phyloP scores from a whole-genome alignment of 2,329 filamentous ascomycete genomes.

The Arthrobotrys conoides region DNA sequence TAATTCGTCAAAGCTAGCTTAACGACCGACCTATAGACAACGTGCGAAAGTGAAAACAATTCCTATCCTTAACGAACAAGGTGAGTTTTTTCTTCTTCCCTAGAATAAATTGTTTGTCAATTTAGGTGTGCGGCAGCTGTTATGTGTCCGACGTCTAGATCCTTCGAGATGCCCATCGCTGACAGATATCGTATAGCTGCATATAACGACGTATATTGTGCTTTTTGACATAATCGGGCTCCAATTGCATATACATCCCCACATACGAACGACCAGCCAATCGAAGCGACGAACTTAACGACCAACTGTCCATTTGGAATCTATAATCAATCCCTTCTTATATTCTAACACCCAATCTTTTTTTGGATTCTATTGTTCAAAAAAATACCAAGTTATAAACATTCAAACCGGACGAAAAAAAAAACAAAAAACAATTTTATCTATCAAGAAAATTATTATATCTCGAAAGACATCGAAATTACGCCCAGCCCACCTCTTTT shows the following conservation, averaged over 20 bases:
- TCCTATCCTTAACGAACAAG: constrained; percentile 21
- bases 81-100: constrained; percentile 9
- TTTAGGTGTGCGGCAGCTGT: not conserved
- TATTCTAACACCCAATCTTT: constrained; percentile 14
- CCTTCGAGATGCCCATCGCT: constrained; percentile 49
- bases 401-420: constrained; percentile 33
- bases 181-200: constrained; percentile 44
- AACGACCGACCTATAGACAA: constrained; percentile 57
- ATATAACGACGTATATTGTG: constrained; percentile 48
- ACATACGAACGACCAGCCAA: constrained; percentile 38
- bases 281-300: constrained; percentile 42
- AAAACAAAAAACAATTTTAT: constrained; percentile 7
- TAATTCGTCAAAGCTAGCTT: constrained; percentile 44
- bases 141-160: constrained; percentile 9
- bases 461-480: constrained; percentile 35
- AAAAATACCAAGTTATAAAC: constrained; percentile 12
- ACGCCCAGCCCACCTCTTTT: constrained; percentile 34
- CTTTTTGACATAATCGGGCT: constrained; percentile 25
- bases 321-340: constrained; percentile 23
- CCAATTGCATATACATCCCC: constrained; percentile 42
- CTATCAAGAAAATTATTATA: constrained; percentile 23
- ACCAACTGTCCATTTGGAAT: constrained; percentile 14
- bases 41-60: constrained; percentile 38
- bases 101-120: not conserved
- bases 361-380: constrained; percentile 37